Conservation (phyloP, 78 protist genomes). For the Bigelowiella natans region DNA sequence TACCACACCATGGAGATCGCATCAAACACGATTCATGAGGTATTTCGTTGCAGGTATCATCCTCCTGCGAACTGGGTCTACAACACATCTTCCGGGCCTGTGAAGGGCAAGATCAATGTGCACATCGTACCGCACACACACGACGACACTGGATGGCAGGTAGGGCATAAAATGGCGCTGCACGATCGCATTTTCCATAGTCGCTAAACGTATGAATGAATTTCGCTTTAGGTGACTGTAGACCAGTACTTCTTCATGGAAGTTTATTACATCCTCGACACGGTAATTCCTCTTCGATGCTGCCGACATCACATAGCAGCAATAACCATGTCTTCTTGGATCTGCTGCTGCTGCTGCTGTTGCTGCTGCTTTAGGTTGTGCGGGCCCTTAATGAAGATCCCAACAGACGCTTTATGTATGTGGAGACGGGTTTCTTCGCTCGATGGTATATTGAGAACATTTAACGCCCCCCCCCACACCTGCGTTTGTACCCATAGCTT, state of each 20-base stretch:
- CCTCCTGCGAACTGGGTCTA: neutral
- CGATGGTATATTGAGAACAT: constrained; percentile 25
- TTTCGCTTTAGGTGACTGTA: neutral
- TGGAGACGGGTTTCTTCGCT: constrained; percentile 23
- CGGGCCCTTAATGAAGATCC: neutral
- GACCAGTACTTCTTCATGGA: constrained; percentile 7
- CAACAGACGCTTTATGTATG: constrained; percentile 10
- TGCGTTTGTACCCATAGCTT: too few species aligned
- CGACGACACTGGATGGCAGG: constrained; percentile 29
- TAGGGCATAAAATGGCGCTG: too few species aligned
- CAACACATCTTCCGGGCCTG: neutral
- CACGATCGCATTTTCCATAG: too few species aligned
- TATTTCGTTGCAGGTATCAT: neutral
- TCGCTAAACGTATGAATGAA: too few species aligned
- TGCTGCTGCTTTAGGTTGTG: neutral
- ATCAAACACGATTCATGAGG: too few species aligned
- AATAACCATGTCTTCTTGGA: too few species aligned
- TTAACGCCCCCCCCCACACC: too few species aligned
- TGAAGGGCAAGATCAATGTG: neutral
- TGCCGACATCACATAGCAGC: too few species aligned
- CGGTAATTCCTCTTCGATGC: too few species aligned
- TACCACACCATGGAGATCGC: too few species aligned
- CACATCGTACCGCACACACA: constrained; percentile 23
- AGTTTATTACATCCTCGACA: neutral
- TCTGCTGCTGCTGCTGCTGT: too few species aligned